Evolutionary conservation across 495 filamentous ascomycete species (phyloP).

Genomic region (Daldinia childiae): DNA sequence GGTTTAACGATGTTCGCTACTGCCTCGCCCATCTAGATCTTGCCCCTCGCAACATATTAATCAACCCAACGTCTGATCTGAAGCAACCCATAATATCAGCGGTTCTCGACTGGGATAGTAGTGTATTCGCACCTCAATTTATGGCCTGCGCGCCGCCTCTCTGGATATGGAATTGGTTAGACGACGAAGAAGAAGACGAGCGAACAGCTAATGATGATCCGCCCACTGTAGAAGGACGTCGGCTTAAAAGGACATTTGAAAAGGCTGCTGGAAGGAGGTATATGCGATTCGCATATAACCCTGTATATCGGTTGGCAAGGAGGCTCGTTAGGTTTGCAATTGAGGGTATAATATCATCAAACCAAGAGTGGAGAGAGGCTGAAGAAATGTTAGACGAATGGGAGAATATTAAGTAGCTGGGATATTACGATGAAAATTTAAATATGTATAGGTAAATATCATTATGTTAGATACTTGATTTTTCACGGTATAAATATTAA

Average conservation of each 20-base stretch:
- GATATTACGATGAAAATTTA: too few relatives aligned
- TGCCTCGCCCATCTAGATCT: slow-evolving; percentile 21
- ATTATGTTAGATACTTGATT: too few relatives aligned
- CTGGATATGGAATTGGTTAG: slow-evolving; percentile 4
- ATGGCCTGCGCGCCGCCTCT: slow-evolving; percentile 14
- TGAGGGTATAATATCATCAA: neutral
- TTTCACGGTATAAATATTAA: too few relatives aligned
- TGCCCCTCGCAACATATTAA: slow-evolving; percentile 11
- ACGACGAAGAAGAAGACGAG: neutral
- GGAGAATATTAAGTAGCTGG: neutral
- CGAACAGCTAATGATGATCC: neutral
- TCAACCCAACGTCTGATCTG: neutral
- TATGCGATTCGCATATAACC: neutral
- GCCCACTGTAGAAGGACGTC: neutral
- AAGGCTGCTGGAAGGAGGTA: neutral
- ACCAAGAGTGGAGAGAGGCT: neutral
- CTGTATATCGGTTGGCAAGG: neutral
- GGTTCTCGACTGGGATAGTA: slow-evolving; percentile 12
- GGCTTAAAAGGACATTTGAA: slow-evolving; percentile 56
- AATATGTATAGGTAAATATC: too few relatives aligned
- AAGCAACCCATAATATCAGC: slow-evolving; percentile 9
- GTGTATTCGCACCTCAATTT: slow-evolving; percentile 9
- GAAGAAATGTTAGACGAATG: neutral
- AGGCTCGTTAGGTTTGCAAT: neutral
- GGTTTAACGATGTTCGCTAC: neutral